These are phyloP conservation scores for Cladosporium sp. DNA, from an alignment of 2,329 filamentous ascomycete species.

Conservation along the genomic window DNA sequence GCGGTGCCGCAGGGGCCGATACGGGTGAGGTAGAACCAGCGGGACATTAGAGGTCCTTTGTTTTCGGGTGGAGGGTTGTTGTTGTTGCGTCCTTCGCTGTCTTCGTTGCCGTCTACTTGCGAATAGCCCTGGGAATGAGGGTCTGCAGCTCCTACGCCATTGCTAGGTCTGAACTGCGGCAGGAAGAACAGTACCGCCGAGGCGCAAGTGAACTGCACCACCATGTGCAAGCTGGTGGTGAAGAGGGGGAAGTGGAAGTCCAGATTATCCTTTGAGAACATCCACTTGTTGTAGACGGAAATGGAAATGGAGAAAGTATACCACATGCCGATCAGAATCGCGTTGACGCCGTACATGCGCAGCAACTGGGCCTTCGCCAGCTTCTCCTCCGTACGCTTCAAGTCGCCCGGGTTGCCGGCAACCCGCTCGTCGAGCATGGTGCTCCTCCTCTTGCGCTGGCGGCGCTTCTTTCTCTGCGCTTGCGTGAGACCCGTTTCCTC, in stretches of 20 bases:
- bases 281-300: slow-evolving; percentile 99
- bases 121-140: slow-evolving; percentile 15
- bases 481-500: slow-evolving; percentile 83
- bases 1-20: slow-evolving; percentile 88
- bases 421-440: slow-evolving; percentile 67
- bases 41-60: slow-evolving; percentile 68
- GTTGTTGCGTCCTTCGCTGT: neutral
- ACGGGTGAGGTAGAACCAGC: slow-evolving; percentile 84
- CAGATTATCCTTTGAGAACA: slow-evolving; percentile 81
- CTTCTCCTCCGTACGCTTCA: slow-evolving; percentile 60
- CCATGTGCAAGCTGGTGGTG: slow-evolving; percentile 91
- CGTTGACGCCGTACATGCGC: slow-evolving; percentile 66
- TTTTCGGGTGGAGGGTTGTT: slow-evolving; percentile 12
- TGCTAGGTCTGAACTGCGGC: slow-evolving; percentile 68
- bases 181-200: slow-evolving; percentile 74
- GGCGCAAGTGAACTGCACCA: slow-evolving; percentile 83
- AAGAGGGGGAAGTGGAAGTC: slow-evolving; percentile 95
- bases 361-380: slow-evolving; percentile 71
- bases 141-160: neutral
- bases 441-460: slow-evolving; percentile 59
- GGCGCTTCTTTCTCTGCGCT: slow-evolving; percentile 61
- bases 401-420: slow-evolving; percentile 45
- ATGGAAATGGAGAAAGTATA: slow-evolving; percentile 88
- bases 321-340: slow-evolving; percentile 80
- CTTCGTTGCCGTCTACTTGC: slow-evolving; percentile 15